phyloP scores from a whole-genome alignment of 257 asterid species.

The Solanum etuberosum region DNA sequence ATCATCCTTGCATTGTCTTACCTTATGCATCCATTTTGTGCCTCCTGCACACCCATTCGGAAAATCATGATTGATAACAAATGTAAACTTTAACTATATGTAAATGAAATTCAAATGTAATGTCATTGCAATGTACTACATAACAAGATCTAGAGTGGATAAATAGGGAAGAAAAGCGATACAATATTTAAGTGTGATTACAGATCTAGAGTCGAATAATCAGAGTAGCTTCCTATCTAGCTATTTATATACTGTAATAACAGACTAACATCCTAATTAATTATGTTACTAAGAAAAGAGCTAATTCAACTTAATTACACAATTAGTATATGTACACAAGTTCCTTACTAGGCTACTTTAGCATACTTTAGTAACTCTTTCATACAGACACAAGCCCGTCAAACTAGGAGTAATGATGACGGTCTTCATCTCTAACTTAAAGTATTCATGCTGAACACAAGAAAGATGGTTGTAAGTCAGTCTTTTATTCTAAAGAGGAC shows the following conservation, averaged over 20 bases:
- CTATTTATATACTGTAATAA: not conserved
- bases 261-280: not conserved
- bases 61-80: not conserved
- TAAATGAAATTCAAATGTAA: not conserved
- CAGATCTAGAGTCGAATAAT: not conserved
- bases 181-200: not conserved
- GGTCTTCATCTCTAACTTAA: not conserved
- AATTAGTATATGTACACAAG: not conserved
- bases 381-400: not conserved
- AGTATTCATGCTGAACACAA: not conserved
- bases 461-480: not conserved
- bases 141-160: not conserved
- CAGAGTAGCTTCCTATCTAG: not conserved
- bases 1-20: constrained; percentile 47
- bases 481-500: not conserved
- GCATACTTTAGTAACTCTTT: too few relatives aligned
- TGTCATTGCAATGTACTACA: not conserved
- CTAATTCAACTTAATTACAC: not conserved
- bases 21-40: constrained; percentile 81
- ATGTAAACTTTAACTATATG: not conserved
- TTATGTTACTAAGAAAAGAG: too few relatives aligned
- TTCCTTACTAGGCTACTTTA: not conserved
- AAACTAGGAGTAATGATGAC: not conserved
- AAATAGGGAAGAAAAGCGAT: not conserved
- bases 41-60: constrained; percentile 43